A percentile compares a stretch with the other conserved stretches of the same genome.
Conservation (phyloP, 202 grass and related monocot genomes). For the Musa balbisiana region DNA sequence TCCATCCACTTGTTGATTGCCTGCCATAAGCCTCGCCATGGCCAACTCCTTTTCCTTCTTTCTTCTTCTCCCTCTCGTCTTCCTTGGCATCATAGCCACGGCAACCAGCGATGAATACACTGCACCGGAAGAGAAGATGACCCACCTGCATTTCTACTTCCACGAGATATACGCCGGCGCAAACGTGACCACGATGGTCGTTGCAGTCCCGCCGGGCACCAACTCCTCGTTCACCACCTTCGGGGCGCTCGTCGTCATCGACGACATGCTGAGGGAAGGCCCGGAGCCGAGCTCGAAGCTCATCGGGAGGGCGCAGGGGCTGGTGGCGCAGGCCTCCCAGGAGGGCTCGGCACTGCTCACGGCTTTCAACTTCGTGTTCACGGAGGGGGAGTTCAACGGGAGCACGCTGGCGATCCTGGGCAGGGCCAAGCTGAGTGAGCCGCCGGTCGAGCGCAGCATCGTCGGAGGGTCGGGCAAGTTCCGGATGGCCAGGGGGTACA, state of each 20-base stretch:
- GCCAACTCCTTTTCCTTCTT: background rate
- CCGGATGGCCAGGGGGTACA: slow-evolving; percentile 60
- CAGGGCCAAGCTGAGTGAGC: slow-evolving; percentile 8
- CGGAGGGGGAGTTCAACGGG: slow-evolving; percentile 33
- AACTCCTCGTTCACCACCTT: slow-evolving; percentile 23
- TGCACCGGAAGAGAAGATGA: background rate
- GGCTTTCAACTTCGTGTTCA: slow-evolving; percentile 42
- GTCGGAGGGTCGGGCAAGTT: slow-evolving; percentile 58
- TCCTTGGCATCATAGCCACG: background rate
- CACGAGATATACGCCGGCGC: background rate
- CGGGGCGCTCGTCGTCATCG: slow-evolving; percentile 47
- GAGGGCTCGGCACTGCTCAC: slow-evolving; percentile 36
- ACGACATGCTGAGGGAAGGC: slow-evolving; percentile 47
- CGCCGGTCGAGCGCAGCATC: slow-evolving; percentile 37
- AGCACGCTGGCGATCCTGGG: slow-evolving; percentile 42
- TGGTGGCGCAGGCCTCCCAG: slow-evolving; percentile 40
- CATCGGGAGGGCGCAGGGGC: slow-evolving; percentile 40
- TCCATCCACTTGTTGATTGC: too few species aligned
- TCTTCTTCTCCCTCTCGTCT: background rate
- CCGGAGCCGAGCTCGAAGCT: slow-evolving; percentile 40
- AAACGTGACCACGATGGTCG: background rate
- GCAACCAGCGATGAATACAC: background rate
- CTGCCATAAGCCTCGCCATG: too few species aligned
- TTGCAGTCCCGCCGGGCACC: background rate
- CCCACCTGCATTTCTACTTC: background rate